Conservation (phyloP, 306 rosid genomes). For the Begonia loranthoides region DNA sequence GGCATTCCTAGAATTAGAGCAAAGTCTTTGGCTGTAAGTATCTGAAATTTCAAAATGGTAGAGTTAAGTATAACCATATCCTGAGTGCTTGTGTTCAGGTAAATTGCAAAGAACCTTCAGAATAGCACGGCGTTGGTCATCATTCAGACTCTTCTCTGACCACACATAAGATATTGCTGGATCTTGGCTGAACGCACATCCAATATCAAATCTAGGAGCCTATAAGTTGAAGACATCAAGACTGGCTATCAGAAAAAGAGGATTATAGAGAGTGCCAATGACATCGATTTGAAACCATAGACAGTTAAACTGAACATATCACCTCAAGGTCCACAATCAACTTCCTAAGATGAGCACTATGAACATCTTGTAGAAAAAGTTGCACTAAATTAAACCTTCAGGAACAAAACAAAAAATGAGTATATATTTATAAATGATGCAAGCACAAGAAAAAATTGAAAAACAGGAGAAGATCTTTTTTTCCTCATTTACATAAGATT, state of each 20-base stretch:
- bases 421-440: too few species aligned
- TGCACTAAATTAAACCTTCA: slow-evolving; percentile 79
- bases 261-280: neutral
- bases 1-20: slow-evolving; percentile 97
- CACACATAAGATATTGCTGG: slow-evolving; percentile 80
- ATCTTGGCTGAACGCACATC: slow-evolving; percentile 74
- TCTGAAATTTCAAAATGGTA: slow-evolving; percentile 29
- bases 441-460: neutral
- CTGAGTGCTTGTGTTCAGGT: neutral
- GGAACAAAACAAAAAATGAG: slow-evolving; percentile 19
- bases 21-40: slow-evolving; percentile 84
- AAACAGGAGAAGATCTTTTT: too few species aligned
- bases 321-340: slow-evolving; percentile 90
- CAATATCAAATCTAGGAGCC: slow-evolving; percentile 92
- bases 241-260: neutral
- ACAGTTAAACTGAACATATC: slow-evolving; percentile 4
- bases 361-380: slow-evolving; percentile 53
- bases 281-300: neutral
- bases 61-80: neutral
- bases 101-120: slow-evolving; percentile 46
- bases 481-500: neutral
- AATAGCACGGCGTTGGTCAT: slow-evolving; percentile 84
- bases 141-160: slow-evolving; percentile 67
- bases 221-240: slow-evolving; percentile 14
- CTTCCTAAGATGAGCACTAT: slow-evolving; percentile 53